Base-by-base conservation (phyloP, 805 yeast genomes). In the Metschnikowia matae region DNA sequence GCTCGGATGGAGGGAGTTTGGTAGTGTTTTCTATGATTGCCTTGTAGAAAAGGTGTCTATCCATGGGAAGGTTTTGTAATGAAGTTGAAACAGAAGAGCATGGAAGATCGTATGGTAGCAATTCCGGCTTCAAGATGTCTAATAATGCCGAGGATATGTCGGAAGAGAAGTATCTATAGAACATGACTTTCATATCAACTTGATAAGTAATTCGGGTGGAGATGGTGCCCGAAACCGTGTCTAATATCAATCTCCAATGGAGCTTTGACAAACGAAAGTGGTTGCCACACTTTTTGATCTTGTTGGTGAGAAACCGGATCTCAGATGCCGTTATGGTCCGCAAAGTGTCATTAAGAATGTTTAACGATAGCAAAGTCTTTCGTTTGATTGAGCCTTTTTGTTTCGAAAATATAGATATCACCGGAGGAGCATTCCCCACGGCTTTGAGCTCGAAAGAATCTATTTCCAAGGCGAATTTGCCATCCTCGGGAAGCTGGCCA, bases 31-130 rank as follows among this genome's bases (percentile, higher is more conserved):
- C 70, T 0, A 84, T 75, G 37, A 82, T 71, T 2, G 74, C 53
- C 23, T 75, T 75, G 61, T 83, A 83, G 54, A 83, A 82, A 13
- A 72, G 52, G 35, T 67, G 69, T 1, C 76, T 62, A 15, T 68
- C 63, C 14, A 65, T 60, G 13, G 66, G 64, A n/a, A 51, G 18
- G n/a, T 40, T 3, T 14, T 34, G 48, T 18, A 43, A 49, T 3
- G 17, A 18, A 7, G 37, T 17, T 39, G 17, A 14, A 10, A n/a
- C 38, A 6, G 31, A 13, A 2, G 37, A 26, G 41, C 14, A 31
- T 39, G 52, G 34, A 6, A 14, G 23, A 17, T 44, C 40, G 36
- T 23, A 40, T 14, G 18, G 20, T 20, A 20, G 47, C 7, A 45
- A n/a, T 13, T 40, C 37, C 8, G 40, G 49, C 33, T 20, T 14